Percentiles rank a stretch among this genome's conserved stretches.
These are phyloP conservation scores for Acanthamoeba healyi DNA, from an alignment of 208 protist genomes.

Conservation along the genomic window DNA sequence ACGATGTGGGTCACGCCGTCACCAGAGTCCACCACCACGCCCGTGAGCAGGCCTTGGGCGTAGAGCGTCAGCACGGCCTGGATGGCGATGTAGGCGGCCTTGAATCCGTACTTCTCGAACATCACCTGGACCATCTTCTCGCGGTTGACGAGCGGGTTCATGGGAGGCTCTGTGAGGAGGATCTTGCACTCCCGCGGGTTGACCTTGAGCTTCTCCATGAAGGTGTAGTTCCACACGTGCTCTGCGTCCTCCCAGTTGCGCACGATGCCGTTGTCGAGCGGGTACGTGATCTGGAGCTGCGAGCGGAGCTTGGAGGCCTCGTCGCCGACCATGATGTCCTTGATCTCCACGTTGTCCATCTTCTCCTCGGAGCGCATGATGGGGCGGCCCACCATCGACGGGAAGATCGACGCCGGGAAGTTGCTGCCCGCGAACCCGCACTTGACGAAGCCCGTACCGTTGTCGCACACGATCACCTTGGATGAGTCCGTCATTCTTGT, in stretches of 20 bases:
- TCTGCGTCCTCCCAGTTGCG: slow-evolving; percentile 97
- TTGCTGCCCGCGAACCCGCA: slow-evolving; percentile 97
- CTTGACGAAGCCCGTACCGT: slow-evolving; percentile 96
- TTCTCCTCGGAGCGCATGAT: slow-evolving; percentile 93
- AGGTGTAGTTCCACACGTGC: slow-evolving; percentile 97
- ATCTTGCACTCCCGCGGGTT: slow-evolving; percentile 90
- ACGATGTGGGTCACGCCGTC: slow-evolving; percentile 98
- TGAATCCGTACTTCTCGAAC: slow-evolving; percentile 98
- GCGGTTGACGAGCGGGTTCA: slow-evolving; percentile 91
- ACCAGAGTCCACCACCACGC: slow-evolving; percentile 98
- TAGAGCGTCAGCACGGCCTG: slow-evolving; percentile 96
- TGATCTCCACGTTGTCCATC: slow-evolving; percentile 84
- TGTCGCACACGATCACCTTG: slow-evolving; percentile 90
- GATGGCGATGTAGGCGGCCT: slow-evolving; percentile 94
- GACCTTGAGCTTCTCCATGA: slow-evolving; percentile 85
- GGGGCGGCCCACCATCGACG: slow-evolving; percentile 96
- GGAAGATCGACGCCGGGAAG: slow-evolving; percentile 97
- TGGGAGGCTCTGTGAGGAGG: slow-evolving; percentile 97
- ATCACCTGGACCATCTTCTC: slow-evolving; percentile 95
- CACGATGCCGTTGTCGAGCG: slow-evolving; percentile 97
- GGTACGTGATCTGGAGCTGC: slow-evolving; percentile 95
- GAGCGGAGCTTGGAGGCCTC: slow-evolving; percentile 91
- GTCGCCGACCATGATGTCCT: slow-evolving; percentile 96
- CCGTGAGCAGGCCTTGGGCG: slow-evolving; percentile 95
- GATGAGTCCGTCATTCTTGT: slow-evolving; percentile 44